A percentile compares a stretch with the other conserved stretches of the same genome.
phyloP scores from a whole-genome alignment of 2,329 filamentous ascomycete species.

The Cercospora berteroae region DNA sequence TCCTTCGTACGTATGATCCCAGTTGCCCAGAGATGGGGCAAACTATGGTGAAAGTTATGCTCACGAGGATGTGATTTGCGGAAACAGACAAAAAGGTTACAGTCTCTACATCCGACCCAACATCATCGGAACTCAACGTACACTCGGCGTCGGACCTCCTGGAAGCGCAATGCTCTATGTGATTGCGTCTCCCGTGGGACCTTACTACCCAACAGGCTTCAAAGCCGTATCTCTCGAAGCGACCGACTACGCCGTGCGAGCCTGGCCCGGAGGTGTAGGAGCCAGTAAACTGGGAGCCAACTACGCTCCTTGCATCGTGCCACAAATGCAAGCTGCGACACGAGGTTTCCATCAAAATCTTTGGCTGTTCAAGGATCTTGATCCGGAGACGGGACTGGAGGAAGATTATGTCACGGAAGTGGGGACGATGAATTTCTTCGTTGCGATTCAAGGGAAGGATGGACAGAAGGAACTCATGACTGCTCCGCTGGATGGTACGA shows the following conservation, averaged over 20 bases:
- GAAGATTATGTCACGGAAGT: slow-evolving; percentile 97
- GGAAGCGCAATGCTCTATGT: slow-evolving; percentile 89
- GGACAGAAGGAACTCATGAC: slow-evolving; percentile 91
- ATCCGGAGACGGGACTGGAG: slow-evolving; percentile 33
- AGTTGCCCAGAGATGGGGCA: too few species aligned
- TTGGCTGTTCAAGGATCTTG: slow-evolving; percentile 82
- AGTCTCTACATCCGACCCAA: slow-evolving; percentile 94
- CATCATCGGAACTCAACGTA: slow-evolving; percentile 94
- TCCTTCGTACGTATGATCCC: too few species aligned
- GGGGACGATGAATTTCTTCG: slow-evolving; percentile 98
- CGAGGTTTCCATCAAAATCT: slow-evolving; percentile 97
- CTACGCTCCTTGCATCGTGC: slow-evolving; percentile 98
- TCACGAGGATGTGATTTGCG: neutral
- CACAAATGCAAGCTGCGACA: slow-evolving; percentile 85
- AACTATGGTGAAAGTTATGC: too few species aligned
- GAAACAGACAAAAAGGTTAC: slow-evolving; percentile 66
- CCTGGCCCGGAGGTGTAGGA: slow-evolving; percentile 95
- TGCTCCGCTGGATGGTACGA: slow-evolving; percentile 94
- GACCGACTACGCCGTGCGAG: slow-evolving; percentile 84
- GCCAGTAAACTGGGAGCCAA: slow-evolving; percentile 99
- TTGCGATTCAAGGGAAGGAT: slow-evolving; percentile 79
- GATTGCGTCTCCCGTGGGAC: slow-evolving; percentile 93
- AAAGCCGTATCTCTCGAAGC: slow-evolving; percentile 95
- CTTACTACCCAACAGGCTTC: slow-evolving; percentile 98
- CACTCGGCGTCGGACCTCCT: slow-evolving; percentile 87